A percentile compares a stretch with the other conserved stretches of the same genome.
Evolutionary conservation across 1,139 yeast genomes (phyloP).

Genomic region (Candida pseudocylindracea): DNA sequence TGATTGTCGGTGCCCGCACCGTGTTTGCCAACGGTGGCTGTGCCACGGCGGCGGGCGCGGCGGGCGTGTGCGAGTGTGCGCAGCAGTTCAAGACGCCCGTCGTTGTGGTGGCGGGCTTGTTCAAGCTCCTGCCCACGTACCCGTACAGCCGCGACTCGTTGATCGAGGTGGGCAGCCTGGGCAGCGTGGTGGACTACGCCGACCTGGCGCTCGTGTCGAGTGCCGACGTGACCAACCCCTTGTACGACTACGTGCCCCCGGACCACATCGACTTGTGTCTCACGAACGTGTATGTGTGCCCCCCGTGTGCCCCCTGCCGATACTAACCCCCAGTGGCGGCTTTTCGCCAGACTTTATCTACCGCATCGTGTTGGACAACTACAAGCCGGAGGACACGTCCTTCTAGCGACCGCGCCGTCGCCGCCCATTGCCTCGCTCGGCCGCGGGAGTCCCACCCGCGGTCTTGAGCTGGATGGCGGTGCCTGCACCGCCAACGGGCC

Average conservation of each 20-base stretch:
- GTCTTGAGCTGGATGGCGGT: no score
- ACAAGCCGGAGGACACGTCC: constrained; percentile 52
- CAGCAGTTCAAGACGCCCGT: constrained; percentile 90
- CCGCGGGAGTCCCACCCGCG: no score
- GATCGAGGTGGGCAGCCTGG: constrained; percentile 87
- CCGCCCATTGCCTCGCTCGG: no score
- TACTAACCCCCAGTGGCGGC: constrained; percentile 29
- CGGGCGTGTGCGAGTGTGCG: constrained; percentile 89
- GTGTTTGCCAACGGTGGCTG: constrained; percentile 96
- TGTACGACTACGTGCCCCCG: constrained; percentile 81
- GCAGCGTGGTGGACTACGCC: constrained; percentile 53
- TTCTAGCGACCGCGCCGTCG: background rate
- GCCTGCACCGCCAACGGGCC: no score
- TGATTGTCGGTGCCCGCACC: constrained; percentile 74
- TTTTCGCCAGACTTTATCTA: constrained; percentile 92
- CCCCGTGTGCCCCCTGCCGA: no score
- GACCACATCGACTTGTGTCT: constrained; percentile 87
- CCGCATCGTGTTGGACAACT: constrained; percentile 86
- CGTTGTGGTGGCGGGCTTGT: constrained; percentile 83
- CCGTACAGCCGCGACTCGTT: constrained; percentile 81
- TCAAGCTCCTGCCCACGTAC: constrained; percentile 80
- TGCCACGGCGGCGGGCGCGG: constrained; percentile 74
- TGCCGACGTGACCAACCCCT: constrained; percentile 69
- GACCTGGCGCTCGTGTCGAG: constrained; percentile 43
- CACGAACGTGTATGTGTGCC: constrained; percentile 32